These are phyloP conservation scores for Bipolaris oryzae DNA, from an alignment of 2,329 filamentous ascomycete species.

Conservation along the genomic window DNA sequence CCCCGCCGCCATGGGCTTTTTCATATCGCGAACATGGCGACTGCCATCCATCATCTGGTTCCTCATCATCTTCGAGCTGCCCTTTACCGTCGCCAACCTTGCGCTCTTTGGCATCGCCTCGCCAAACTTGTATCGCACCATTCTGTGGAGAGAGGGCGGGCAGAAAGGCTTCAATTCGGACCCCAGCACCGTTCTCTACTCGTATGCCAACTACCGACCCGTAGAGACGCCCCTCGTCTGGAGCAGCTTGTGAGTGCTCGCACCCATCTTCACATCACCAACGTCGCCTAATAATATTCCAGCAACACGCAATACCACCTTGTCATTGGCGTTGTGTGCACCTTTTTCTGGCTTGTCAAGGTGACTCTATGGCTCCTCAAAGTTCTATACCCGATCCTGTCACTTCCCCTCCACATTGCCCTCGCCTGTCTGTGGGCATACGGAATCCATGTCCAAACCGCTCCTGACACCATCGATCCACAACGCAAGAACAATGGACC, in stretches of 20 bases:
- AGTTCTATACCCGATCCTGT: constrained; percentile 71
- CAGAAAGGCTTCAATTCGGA: constrained; percentile 76
- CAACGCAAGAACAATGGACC: constrained; percentile 64
- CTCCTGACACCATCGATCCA: constrained; percentile 73
- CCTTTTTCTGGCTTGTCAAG: constrained; percentile 77
- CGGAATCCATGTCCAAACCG: constrained; percentile 73
- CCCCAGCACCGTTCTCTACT: constrained; percentile 71
- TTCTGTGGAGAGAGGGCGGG: constrained; percentile 74
- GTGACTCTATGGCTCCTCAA: constrained; percentile 72
- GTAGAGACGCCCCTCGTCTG: constrained; percentile 71
- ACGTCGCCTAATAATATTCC: constrained; percentile 14
- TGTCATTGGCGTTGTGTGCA: constrained; percentile 74
- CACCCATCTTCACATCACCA: not conserved
- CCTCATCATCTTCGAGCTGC: constrained; percentile 70
- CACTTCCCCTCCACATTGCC: constrained; percentile 62
- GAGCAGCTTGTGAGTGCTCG: constrained; percentile 68
- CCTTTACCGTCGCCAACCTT: constrained; percentile 67
- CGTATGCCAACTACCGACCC: constrained; percentile 72
- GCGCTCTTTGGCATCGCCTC: constrained; percentile 75
- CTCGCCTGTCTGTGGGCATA: constrained; percentile 68
- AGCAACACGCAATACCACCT: constrained; percentile 79
- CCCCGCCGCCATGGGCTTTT: constrained; percentile 47
- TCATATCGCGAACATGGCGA: constrained; percentile 63
- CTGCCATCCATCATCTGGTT: constrained; percentile 58
- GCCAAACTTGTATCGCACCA: constrained; percentile 73